These are phyloP conservation scores for Cordyceps cicadae DNA, from an alignment of 2,329 filamentous ascomycete genomes.

Conservation along the genomic window DNA sequence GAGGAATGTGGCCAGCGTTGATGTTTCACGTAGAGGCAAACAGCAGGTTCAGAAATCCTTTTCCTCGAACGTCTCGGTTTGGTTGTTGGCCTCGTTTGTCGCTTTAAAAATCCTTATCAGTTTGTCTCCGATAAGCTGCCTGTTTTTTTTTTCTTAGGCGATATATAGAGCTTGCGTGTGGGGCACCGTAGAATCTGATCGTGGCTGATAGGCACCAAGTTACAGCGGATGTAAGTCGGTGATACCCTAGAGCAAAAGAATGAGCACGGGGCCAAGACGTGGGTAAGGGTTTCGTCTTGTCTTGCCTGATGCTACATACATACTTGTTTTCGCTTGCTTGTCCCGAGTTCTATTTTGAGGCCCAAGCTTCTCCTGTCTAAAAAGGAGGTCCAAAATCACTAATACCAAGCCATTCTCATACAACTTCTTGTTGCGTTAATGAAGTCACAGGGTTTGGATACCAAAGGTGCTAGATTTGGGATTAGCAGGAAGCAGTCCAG, in stretches of 20 bases:
- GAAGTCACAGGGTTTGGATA: no score
- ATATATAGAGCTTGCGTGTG: neutral
- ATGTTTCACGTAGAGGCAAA: neutral
- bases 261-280: neutral
- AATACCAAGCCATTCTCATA: no score
- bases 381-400: no score
- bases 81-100: neutral
- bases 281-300: neutral
- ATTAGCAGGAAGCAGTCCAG: no score
- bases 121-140: neutral
- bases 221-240: neutral
- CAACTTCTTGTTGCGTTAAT: no score
- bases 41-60: neutral
- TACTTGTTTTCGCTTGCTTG: neutral
- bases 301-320: neutral
- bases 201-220: neutral
- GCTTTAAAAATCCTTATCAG: neutral
- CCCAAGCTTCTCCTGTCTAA: no score
- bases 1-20: no score
- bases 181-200: neutral
- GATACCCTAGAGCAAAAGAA: neutral
- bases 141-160: neutral
- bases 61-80: no score
- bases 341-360: no score
- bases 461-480: no score